phyloP scores from a whole-genome alignment of 2,329 filamentous ascomycete genomes.

The Leptographium procerum region DNA sequence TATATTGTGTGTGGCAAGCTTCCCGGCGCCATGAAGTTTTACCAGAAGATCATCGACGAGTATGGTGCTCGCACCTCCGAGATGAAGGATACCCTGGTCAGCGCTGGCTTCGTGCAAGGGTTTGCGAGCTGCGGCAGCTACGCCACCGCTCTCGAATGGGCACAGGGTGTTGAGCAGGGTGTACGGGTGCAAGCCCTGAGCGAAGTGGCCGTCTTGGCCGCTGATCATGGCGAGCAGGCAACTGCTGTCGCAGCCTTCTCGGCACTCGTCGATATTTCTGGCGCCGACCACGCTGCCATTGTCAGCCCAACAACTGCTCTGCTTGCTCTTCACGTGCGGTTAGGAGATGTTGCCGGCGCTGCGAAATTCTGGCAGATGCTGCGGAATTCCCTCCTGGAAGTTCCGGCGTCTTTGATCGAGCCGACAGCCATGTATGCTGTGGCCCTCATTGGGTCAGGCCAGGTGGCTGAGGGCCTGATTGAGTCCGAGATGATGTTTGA shows the following conservation, averaged over 20 bases:
- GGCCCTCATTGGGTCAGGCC: conserved; percentile 74
- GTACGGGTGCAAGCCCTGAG: conserved; percentile 54
- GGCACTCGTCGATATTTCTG: conserved; percentile 39
- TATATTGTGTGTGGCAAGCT: conserved; percentile 74
- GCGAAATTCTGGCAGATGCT: conserved; percentile 72
- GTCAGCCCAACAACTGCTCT: conserved; percentile 40
- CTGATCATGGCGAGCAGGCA: conserved; percentile 62
- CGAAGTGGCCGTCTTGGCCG: conserved; percentile 63
- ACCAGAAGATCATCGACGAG: conserved; percentile 61
- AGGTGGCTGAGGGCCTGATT: conserved; percentile 67
- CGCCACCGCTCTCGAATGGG: conserved; percentile 62
- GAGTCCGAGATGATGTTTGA: conserved; percentile 80
- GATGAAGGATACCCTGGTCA: conserved; percentile 61
- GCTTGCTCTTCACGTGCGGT: conserved; percentile 74
- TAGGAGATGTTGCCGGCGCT: conserved; percentile 66
- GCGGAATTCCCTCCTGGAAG: conserved; percentile 47
- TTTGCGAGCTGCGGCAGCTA: conserved; percentile 61
- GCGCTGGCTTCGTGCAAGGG: conserved; percentile 67
- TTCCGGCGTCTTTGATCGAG: conserved; percentile 62
- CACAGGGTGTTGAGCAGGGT: conserved; percentile 49
- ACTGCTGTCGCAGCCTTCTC: conserved; percentile 58
- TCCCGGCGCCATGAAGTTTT: conserved; percentile 74
- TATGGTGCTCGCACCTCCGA: conserved; percentile 46
- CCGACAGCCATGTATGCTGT: conserved; percentile 84
- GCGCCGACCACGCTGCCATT: conserved; percentile 44